Evolutionary conservation across 225 moss, liverwort and hornwort species (phyloP), one percentile per base, ranked within the genome.

Genomic region (Pleurozium schreberi): DNA sequence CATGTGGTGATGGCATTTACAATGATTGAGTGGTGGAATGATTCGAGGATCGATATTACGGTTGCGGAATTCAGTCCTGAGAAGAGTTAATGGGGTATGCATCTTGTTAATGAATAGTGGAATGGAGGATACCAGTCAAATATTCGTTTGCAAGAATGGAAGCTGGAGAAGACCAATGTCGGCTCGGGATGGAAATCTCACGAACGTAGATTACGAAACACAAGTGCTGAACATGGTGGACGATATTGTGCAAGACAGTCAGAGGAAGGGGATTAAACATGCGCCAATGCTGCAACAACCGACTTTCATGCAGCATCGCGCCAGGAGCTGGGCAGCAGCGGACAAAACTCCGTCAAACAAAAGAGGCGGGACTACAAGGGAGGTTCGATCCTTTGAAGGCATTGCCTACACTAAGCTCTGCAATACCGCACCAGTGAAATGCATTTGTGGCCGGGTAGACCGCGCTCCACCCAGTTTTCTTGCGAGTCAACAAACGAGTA

Each of bases 211-310:
- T 75, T 91, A 89, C 79, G 89, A 88, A 85, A 71, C 87, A 42
- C 89, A 89, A 22, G 85, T 91, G 76, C 79, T 91, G 79, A 83
- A 88, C 83, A 89, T 82, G 85, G 91, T 93, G 77, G 89, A 83
- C 53, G 82, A 85, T 69, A 82, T 86, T 47, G 77, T 83, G 82
- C 89, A 88, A 71, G 78, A 61, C 38, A 91, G 88, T 47, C 88
- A 85, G 34, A 85, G 50, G 74, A 89, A 91, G 71, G 91, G 89
- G 49, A 81, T 85, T 64, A 70, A 75, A 58, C 82, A 85, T 81
- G 64, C 82, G 78, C 38, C 83, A 74, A 88, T 89, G 85, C 60
- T 88, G 84, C 89, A 88, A 58, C 92, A 92, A 68, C 93, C 93
- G 64, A 69, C 79, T 65, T 87, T 78, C 77, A 77, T 82, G 87